phyloP scores from a whole-genome alignment of 192 early-diverging fungal species.

The Umbelopsis isabellina region DNA sequence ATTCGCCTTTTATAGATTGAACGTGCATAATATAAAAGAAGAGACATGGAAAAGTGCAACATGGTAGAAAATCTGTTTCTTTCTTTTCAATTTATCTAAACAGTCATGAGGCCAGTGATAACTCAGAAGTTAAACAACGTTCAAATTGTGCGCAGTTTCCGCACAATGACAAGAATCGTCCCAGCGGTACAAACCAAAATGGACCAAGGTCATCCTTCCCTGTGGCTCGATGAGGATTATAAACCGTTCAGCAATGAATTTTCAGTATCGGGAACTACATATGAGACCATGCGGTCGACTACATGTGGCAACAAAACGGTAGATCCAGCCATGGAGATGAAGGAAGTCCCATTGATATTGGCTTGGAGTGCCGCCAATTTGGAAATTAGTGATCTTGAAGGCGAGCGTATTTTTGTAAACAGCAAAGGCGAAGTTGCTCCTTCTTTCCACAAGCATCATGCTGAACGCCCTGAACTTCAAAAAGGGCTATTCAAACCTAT shows the following conservation, averaged over 20 bases:
- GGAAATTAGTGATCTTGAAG: constrained; percentile 8
- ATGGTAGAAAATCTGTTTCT: neutral
- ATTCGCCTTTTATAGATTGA: too few species aligned
- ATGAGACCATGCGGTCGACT: constrained; percentile 3
- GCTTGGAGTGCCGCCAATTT: constrained; percentile 12
- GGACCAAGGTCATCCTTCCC: neutral
- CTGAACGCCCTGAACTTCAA: constrained; percentile 4
- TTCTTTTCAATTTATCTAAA: neutral
- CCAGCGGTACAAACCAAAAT: constrained; percentile 1
- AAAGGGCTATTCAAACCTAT: neutral
- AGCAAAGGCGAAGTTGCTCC: neutral
- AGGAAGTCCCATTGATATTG: neutral
- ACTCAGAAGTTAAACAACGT: neutral
- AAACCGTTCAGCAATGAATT: constrained; percentile 25
- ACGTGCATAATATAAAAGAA: neutral
- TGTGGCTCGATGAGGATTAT: constrained; percentile 19
- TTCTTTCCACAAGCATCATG: constrained; percentile 16
- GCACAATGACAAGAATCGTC: constrained; percentile 16
- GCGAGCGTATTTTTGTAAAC: constrained; percentile 1
- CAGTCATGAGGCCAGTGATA: constrained; percentile 10
- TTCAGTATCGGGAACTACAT: constrained; percentile 19
- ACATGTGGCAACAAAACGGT: constrained; percentile 14
- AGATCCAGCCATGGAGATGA: constrained; percentile 15
- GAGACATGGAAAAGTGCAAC: neutral
- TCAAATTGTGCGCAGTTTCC: neutral